phyloP scores from a whole-genome alignment of 2,329 filamentous ascomycete species.

The Aspergillus awamori region DNA sequence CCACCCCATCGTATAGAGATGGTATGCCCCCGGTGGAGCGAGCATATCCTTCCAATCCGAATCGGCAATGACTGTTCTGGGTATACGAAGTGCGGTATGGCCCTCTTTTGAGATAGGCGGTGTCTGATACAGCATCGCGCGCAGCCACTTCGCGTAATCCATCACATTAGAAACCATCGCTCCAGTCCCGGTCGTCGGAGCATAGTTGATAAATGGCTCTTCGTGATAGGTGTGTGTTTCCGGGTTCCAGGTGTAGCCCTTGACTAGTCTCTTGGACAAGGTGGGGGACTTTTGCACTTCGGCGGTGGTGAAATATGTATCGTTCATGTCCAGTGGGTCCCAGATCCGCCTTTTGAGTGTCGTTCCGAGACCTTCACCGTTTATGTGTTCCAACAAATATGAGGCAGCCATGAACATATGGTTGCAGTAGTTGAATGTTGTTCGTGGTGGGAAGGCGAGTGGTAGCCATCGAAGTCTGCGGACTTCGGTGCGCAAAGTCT shows the following conservation, averaged over 20 bases:
- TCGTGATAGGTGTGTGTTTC: conserved; percentile 16
- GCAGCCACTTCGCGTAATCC: conserved; percentile 30
- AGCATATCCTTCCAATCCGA: conserved; percentile 8
- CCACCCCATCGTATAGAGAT: conserved; percentile 29
- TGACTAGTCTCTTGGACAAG: conserved; percentile 13
- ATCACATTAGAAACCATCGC: conserved; percentile 31
- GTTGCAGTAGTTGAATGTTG: conserved; percentile 27
- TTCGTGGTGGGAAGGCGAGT: conserved; percentile 23
- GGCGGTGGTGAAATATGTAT: conserved; percentile 27
- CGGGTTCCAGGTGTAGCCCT: conserved; percentile 25
- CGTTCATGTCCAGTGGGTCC: conserved; percentile 26
- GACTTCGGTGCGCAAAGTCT: conserved; percentile 19
- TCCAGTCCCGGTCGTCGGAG: conserved; percentile 23
- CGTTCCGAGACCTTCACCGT: conserved; percentile 14
- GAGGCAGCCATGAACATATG: conserved; percentile 29
- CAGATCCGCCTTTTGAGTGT: conserved; percentile 27
- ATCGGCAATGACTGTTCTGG: conserved; percentile 17
- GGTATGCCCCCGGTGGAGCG: conserved; percentile 13
- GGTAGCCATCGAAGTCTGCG: conserved; percentile 25
- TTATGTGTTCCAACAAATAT: conserved; percentile 21
- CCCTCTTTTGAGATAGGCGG: conserved; percentile 20
- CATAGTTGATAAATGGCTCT: conserved; percentile 22
- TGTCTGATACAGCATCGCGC: conserved; percentile 23
- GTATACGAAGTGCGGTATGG: conserved; percentile 20
- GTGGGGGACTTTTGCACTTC: conserved; percentile 14